Conservation (phyloP, 2,329 filamentous ascomycete species). For the Colletotrichum zoysiae region DNA sequence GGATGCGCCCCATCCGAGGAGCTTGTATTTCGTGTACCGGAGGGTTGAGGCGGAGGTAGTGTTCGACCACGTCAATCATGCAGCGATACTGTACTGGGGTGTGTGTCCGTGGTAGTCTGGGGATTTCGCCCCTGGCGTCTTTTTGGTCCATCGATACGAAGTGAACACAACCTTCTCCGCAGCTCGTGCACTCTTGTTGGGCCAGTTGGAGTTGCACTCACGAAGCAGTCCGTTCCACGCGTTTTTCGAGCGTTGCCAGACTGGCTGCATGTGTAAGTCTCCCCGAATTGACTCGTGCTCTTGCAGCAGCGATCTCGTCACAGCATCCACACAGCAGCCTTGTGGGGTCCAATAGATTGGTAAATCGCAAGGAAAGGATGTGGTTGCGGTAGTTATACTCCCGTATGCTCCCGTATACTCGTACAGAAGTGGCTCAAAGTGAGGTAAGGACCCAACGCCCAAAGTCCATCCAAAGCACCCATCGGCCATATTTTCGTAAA, state of each 20-base stretch:
- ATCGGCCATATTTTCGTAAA: no score
- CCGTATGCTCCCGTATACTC: no score
- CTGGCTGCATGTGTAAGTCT: neutral
- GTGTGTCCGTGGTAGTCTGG: conserved; percentile 50
- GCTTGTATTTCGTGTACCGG: conserved; percentile 43
- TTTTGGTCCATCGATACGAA: conserved; percentile 52
- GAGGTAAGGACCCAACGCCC: no score
- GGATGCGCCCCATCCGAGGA: conserved; percentile 36
- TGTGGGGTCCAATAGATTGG: neutral
- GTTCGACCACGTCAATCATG: conserved; percentile 48
- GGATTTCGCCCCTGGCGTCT: conserved; percentile 29
- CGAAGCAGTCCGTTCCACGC: conserved; percentile 39
- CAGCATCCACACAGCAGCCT: neutral
- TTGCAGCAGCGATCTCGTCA: neutral
- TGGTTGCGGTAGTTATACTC: neutral
- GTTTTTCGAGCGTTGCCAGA: conserved; percentile 19
- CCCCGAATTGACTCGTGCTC: neutral
- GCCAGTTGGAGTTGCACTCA: conserved; percentile 16
- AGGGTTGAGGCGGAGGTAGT: conserved; percentile 46
- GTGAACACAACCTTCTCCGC: conserved; percentile 51
- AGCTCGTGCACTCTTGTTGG: neutral
- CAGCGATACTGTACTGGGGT: conserved; percentile 51
- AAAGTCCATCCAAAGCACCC: no score
- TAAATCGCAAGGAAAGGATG: neutral
- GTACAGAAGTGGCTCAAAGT: no score